Evolutionary conservation across 345 rosid genomes (phyloP), one percentile per base, ranked within the genome.

Genomic region (Populus pruinosa): DNA sequence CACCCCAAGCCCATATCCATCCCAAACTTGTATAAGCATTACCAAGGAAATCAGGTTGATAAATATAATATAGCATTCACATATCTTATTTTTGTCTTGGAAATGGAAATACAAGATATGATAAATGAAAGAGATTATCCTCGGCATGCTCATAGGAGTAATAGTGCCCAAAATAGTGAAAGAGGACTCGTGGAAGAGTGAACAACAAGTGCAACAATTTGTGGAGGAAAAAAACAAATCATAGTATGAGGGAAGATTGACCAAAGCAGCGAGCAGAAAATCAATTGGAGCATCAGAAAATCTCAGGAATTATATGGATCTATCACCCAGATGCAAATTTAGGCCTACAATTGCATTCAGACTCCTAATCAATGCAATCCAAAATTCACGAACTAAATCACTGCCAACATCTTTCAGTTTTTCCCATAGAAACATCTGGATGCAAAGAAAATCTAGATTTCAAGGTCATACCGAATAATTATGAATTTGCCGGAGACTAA

Each of bases 401-500:
- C 44, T 50, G 21, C 11, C 29, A 27, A 2, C 69, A 77, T 62
- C 33, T n/a, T 35, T 17, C 4, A 53, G 23, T 6, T 35, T 29
- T 35, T 72, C 35, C 29, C 20, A 31, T 10, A 75, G 23, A 47
- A 66, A 75, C 2, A 21, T 35, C 11, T 13, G 11, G 59, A 79
- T 41, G 63, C 71, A 69, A 23, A 16, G 23, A 39, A 81, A 77
- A 50, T 4, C 36, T 6, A 55, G 67, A 73, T 76, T 16, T 55
- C 29, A 73, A 69, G 13, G 56, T 61, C 79, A 74, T 93, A 95
- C 99, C 81, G 97, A 96, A 72, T 81, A 85, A 70, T 88, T 75
- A 85, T 96, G 93, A 76, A 93, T 87, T 77, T 92, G 85, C 27
- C 85, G 90, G 84, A 91, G 87, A 85, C 82, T 90, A 49, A 90